Conservation (phyloP, 305 asterid species). For the Fraxinus greggii region DNA sequence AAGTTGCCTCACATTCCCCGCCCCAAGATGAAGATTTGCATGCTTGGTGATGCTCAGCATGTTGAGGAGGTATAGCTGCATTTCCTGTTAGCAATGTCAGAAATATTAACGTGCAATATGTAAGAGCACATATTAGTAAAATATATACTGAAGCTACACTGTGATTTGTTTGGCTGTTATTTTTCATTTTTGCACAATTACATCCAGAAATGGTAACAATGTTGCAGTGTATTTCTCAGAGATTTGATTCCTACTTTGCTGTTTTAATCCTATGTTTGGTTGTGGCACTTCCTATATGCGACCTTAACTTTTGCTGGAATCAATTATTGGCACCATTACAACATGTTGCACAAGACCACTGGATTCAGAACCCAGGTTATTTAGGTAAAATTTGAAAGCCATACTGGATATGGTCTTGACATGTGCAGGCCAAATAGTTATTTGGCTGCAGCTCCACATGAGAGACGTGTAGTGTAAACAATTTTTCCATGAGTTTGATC, state of each 20-base stretch:
- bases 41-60: slow-evolving; percentile 82
- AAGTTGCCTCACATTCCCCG: slow-evolving; percentile 66
- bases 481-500: not conserved
- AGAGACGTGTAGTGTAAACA: not conserved
- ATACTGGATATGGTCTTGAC: not conserved
- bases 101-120: not conserved
- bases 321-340: not conserved
- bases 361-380: not conserved
- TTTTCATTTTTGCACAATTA: not conserved
- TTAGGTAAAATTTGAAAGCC: not conserved
- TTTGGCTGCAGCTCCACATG: not conserved
- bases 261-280: not conserved
- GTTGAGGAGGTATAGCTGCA: slow-evolving; percentile 53
- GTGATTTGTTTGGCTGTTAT: not conserved
- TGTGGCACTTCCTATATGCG: not conserved
- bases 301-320: not conserved
- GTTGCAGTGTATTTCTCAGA: not conserved
- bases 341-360: not conserved
- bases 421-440: not conserved
- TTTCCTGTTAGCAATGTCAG: not conserved
- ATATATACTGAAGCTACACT: not conserved
- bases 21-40: slow-evolving; percentile 66
- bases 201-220: not conserved
- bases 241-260: not conserved
- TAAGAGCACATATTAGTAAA: not conserved